Percentiles rank a stretch among this genome's conserved stretches.
phyloP scores from a whole-genome alignment of 305 asterid genomes.

The Petunia hybrid region DNA sequence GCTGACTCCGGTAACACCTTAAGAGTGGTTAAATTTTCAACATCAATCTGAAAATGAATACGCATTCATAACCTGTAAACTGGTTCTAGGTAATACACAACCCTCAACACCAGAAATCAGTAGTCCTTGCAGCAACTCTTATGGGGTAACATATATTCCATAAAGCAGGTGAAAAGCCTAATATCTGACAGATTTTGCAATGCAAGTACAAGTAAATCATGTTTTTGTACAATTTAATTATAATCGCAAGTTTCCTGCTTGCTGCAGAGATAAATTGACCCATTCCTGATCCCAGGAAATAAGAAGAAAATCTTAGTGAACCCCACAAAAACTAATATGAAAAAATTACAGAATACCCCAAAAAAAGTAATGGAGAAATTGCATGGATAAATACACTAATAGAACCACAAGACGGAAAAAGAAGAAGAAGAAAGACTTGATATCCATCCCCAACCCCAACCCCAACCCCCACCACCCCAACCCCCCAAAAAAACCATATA shows the following conservation, averaged over 20 bases:
- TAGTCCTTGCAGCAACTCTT: background rate
- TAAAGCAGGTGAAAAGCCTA: conserved; percentile 22
- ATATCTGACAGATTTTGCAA: background rate
- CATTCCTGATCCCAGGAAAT: background rate
- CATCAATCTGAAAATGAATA: conserved; percentile 67
- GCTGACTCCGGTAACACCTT: conserved; percentile 71
- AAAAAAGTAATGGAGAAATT: background rate
- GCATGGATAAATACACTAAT: background rate
- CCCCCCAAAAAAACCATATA: background rate
- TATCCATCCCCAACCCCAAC: too few relatives aligned
- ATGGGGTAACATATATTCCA: background rate
- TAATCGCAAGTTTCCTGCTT: background rate
- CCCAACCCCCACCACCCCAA: too few relatives aligned
- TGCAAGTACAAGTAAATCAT: conserved; percentile 1
- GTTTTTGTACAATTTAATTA: background rate
- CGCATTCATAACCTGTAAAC: conserved; percentile 17
- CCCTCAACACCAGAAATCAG: conserved; percentile 8
- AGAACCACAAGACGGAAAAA: background rate
- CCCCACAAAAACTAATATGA: background rate
- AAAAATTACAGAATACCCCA: background rate
- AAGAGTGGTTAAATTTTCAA: conserved; percentile 63
- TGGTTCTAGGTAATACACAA: background rate
- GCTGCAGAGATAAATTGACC: conserved; percentile 1
- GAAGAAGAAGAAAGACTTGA: background rate
- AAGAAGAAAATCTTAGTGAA: background rate